These are phyloP conservation scores for Meripilus lineatus DNA, from an alignment of 1,284 basidiomycete species.

Conservation along the genomic window DNA sequence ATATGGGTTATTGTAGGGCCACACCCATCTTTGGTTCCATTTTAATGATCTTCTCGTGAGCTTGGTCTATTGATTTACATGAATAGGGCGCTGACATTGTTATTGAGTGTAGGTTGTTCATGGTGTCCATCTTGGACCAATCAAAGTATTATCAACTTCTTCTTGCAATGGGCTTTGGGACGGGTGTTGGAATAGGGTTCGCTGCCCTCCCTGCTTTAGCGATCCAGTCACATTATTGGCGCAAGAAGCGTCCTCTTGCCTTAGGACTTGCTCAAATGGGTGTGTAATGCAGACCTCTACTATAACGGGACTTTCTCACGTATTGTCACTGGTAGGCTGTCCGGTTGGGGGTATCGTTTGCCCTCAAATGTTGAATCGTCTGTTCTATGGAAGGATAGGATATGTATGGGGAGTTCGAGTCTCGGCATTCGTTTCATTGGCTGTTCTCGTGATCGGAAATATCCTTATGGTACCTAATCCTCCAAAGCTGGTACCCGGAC, in stretches of 20 bases:
- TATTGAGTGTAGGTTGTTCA: conserved; percentile 16
- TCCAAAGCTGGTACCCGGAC: conserved; percentile 1
- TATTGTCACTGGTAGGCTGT: conserved; percentile 17
- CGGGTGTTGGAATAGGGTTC: conserved; percentile 38
- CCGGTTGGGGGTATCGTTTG: conserved; percentile 19
- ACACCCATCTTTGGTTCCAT: conserved; percentile 14
- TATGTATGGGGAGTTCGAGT: conserved; percentile 9
- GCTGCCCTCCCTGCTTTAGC: conserved; percentile 22
- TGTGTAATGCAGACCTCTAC: too few species aligned
- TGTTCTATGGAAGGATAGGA: conserved; percentile 15
- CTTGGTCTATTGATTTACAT: background rate
- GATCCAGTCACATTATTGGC: too few species aligned
- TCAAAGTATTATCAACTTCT: conserved; percentile 22
- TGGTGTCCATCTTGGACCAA: conserved; percentile 17
- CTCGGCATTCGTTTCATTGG: conserved; percentile 6
- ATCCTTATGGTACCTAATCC: conserved; percentile 4
- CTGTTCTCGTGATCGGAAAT: conserved; percentile 4
- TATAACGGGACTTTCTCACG: too few species aligned
- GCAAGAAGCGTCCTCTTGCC: conserved; percentile 10
- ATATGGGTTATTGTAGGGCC: conserved; percentile 18
- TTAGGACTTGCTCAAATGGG: conserved; percentile 19
- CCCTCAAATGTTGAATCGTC: conserved; percentile 22
- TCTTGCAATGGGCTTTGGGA: conserved; percentile 32
- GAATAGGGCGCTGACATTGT: background rate
- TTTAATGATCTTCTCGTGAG: conserved; percentile 18